Evolutionary conservation across 1,284 basidiomycete genomes (phyloP), one percentile per base, ranked within the genome.

Genomic region (Leucoagaricus sp.): DNA sequence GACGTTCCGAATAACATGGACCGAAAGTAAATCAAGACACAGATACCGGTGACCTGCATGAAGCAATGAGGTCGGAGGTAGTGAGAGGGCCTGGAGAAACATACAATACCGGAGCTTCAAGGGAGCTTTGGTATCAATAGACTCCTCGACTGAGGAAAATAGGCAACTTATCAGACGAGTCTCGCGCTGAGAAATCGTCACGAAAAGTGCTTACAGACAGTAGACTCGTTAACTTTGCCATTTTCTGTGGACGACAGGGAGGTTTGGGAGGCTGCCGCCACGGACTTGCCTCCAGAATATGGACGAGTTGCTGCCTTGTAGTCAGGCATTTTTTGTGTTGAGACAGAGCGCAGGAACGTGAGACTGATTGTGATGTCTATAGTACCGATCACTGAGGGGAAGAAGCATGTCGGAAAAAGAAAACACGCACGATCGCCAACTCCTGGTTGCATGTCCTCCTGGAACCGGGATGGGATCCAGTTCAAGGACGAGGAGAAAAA

Each of bases 381-480:
- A 15, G 19, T 17, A 38, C 3, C 9, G 31, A 23, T 13, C 51
- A 33, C 46, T 49, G 36, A 33, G 36, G 28, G 15, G 17, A 21
- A 19, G 40, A 41, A 44, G 45, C 28, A 5, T 5, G 23, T 26
- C 28, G 9, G 19, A n/a, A 38, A 7, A 2, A 31, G 51, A 26
- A 23, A 31, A 38, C 26, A 17, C 78, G 65, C 64, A 77, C 80
- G 74, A 67, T 77, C 77, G 54, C 75, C 75, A 53, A 67, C 58
- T 21, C 64, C 63, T 5, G 65, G 64, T 42, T 64, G 61, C 3
- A 72, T 59, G 57, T 74, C 72, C 53, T 78, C 78, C 58, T 78
- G 73, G 56, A 77, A 82, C 50, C 78, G 72, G 4, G 78, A 75
- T 10, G 80, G 78, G 36, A 81, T 81, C 76, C 77, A 80, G 55